Evolutionary conservation across 768 basidiomycete species (phyloP).

Genomic region (Gelatoporia subvermispora): DNA sequence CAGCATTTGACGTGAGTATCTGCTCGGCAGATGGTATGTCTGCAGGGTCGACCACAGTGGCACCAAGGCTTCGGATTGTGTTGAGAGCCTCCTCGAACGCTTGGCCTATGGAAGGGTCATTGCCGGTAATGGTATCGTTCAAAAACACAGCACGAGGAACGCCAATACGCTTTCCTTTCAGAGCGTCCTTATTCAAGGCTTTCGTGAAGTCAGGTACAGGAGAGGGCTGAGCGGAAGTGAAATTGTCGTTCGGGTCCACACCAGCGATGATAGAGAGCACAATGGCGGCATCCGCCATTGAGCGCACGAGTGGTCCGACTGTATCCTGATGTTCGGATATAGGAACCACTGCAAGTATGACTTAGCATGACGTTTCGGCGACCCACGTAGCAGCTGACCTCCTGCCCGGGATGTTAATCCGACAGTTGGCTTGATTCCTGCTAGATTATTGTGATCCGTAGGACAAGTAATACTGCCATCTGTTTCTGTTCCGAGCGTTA

Average conservation of each 20-base stretch:
- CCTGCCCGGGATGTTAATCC: slow-evolving; percentile 31
- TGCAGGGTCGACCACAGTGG: slow-evolving; percentile 53
- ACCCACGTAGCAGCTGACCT: slow-evolving; percentile 14
- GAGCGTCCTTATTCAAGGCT: slow-evolving; percentile 42
- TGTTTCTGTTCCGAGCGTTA: slow-evolving; percentile 41
- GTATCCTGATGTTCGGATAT: slow-evolving; percentile 35
- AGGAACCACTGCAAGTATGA: slow-evolving; percentile 31
- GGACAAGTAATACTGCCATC: slow-evolving; percentile 43
- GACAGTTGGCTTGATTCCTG: slow-evolving; percentile 31
- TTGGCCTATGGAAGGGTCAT: slow-evolving; percentile 19
- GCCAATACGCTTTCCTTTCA: slow-evolving; percentile 43
- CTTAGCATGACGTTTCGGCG: not conserved
- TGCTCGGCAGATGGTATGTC: slow-evolving; percentile 55
- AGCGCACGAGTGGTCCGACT: slow-evolving; percentile 28
- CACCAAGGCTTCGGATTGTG: slow-evolving; percentile 33
- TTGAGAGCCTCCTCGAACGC: slow-evolving; percentile 34
- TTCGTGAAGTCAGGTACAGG: slow-evolving; percentile 48
- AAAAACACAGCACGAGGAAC: slow-evolving; percentile 31
- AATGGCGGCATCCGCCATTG: slow-evolving; percentile 27
- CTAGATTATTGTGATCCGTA: slow-evolving; percentile 34
- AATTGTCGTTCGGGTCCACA: slow-evolving; percentile 33
- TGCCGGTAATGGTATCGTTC: slow-evolving; percentile 16
- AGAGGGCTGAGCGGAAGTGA: slow-evolving; percentile 37
- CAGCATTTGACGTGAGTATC: slow-evolving; percentile 38
- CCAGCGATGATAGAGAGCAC: slow-evolving; percentile 34